These are phyloP conservation scores for Verticillium nubilum DNA, from an alignment of 2,329 filamentous ascomycete genomes.

Conservation along the genomic window DNA sequence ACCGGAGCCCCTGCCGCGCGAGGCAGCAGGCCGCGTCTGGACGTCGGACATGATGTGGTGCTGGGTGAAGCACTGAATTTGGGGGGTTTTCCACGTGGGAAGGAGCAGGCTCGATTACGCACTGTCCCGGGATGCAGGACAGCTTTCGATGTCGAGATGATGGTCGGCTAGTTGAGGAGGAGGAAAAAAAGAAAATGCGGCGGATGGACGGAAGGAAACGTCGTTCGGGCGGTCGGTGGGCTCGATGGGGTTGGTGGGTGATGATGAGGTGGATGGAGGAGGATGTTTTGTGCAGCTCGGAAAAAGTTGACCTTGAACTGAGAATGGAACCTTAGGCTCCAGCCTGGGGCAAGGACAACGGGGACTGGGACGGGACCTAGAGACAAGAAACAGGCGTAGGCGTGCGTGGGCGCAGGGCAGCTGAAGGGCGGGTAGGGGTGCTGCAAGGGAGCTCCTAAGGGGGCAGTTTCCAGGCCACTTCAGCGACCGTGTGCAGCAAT, in stretches of 20 bases:
- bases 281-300: constrained; percentile 13
- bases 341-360: neutral
- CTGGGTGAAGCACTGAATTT: constrained; percentile 10
- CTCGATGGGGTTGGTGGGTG: constrained; percentile 11
- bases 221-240: constrained; percentile 15
- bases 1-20: constrained; percentile 85
- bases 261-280: constrained; percentile 15
- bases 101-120: constrained; percentile 9
- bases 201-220: constrained; percentile 16
- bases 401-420: neutral
- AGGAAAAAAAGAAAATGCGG: constrained; percentile 15
- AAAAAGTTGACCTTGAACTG: constrained; percentile 9
- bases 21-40: constrained; percentile 74
- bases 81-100: constrained; percentile 11
- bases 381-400: neutral
- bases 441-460: constrained; percentile 1
- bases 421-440: constrained; percentile 11
- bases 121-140: constrained; percentile 12
- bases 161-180: constrained; percentile 20
- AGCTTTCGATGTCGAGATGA: constrained; percentile 9
- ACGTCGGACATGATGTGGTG: constrained; percentile 77
- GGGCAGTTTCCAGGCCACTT: constrained; percentile 2
- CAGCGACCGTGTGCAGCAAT: neutral
- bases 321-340: constrained; percentile 2
- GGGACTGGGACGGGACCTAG: neutral